phyloP scores from a whole-genome alignment of 2,329 filamentous ascomycete genomes.

The Cladosporium oxysporum region DNA sequence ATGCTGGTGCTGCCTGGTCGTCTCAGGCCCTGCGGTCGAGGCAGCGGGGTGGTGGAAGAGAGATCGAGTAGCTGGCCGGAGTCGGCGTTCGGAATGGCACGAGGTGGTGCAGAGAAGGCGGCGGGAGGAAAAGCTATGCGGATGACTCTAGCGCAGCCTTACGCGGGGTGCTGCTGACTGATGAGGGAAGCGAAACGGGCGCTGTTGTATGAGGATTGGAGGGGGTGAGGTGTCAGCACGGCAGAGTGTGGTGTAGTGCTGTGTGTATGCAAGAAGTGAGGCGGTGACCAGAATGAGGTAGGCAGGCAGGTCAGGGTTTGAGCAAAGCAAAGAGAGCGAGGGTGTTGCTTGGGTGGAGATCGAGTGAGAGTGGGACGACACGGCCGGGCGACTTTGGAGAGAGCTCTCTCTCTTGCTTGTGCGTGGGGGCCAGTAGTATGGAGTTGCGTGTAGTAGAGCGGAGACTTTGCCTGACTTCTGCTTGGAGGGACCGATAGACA shows the following conservation, averaged over 20 bases:
- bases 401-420: neutral
- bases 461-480: neutral
- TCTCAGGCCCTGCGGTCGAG: neutral
- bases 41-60: neutral
- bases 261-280: neutral
- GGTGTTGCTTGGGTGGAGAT: conserved; percentile 6
- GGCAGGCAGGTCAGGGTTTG: neutral
- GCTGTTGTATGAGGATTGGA: neutral
- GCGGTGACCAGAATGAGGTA: neutral
- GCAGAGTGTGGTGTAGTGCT: neutral
- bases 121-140: conserved; percentile 12
- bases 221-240: neutral
- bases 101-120: neutral
- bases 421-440: neutral
- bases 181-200: neutral
- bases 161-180: conserved; percentile 16
- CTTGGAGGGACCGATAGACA: neutral
- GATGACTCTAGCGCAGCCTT: conserved; percentile 14
- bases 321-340: neutral
- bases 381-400: neutral
- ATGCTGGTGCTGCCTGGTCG: neutral
- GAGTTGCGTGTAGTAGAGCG: neutral
- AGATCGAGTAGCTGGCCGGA: neutral
- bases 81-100: conserved; percentile 5
- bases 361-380: conserved; percentile 3